These are phyloP conservation scores for Artemisia tridentata DNA, from an alignment of 129 eudicot genomes.

Conservation along the genomic window DNA sequence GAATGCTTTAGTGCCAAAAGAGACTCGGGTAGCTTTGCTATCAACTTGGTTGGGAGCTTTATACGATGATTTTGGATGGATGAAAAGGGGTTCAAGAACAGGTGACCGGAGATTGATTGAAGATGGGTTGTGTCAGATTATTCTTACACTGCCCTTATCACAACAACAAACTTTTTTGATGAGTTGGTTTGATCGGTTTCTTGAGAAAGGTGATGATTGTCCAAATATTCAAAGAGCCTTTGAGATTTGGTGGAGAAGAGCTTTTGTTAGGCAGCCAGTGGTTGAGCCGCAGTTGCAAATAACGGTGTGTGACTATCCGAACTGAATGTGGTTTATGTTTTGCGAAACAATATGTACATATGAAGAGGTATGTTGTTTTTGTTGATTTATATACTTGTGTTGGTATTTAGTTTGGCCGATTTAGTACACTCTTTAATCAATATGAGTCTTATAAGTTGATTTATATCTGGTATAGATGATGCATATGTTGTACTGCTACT, in stretches of 20 bases:
- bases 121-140: constrained; percentile 76
- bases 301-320: constrained; percentile 67
- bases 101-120: constrained; percentile 73
- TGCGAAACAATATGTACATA: constrained; percentile 17
- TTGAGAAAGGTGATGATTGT: constrained; percentile 83
- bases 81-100: constrained; percentile 54
- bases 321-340: constrained; percentile 29
- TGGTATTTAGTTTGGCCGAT: not conserved
- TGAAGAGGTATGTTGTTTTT: constrained; percentile 16
- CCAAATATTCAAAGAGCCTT: constrained; percentile 88
- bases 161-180: constrained; percentile 72
- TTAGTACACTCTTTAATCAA: too few species aligned
- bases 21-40: constrained; percentile 53
- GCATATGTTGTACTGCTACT: not conserved
- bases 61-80: constrained; percentile 88
- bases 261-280: constrained; percentile 69
- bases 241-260: constrained; percentile 95
- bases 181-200: constrained; percentile 87
- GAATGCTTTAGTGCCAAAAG: constrained; percentile 69
- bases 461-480: not conserved
- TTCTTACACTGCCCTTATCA: constrained; percentile 65
- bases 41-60: constrained; percentile 95
- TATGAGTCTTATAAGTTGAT: not conserved
- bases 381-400: not conserved
- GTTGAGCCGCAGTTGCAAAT: constrained; percentile 67